Evolutionary conservation across 1,284 basidiomycete species (phyloP), one percentile per base, ranked within the genome.

Genomic region (Ustilago nuda): DNA sequence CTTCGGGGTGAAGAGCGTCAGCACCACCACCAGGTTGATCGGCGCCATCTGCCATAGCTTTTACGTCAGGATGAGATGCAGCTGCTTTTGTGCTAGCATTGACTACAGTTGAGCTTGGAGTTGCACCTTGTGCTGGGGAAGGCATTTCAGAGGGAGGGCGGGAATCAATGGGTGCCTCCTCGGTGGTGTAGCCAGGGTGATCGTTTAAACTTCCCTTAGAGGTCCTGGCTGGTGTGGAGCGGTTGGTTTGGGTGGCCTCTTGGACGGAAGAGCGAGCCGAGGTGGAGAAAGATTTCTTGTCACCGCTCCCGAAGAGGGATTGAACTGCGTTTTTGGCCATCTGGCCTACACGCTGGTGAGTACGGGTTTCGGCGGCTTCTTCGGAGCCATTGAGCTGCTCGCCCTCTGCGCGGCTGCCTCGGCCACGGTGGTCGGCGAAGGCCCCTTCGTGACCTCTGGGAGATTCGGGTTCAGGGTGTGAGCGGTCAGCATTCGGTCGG

Each of bases 11-110:
- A 43, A 76, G 74, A 3, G 75, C 75, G 37, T 78, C 78, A 4
- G 52, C 59, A 4, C 77, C 74, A 9, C 56, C 78, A 13, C 53
- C 65, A 2, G 66, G 54, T 43, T 59, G 53, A n/a, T 71, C 55
- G 13, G 76, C 78, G 19, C 76, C 80, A 9, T 69, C 60, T n/a
- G 80, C 80, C 76, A 82, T 80, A 13, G 46, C 60, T 35, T 74
- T 50, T 0, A 78, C 65, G 7, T 63, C 70, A 5, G 67, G 72
- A 56, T 80, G 78, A 3, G 69, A 64, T 6, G 33, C 46, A 12
- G 56, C 56, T 6, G 72, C 56, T 37, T 73, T 64, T 1, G 79
- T 75, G 61, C 66, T 69, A 5, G 75, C 75, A 33, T 77, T 77
- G 11, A 11, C 30, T 3, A 57, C 51, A 0, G 53, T 51, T 12